Evolutionary conservation across 768 basidiomycete species (phyloP).

Genomic region (Agaricus blazei): DNA sequence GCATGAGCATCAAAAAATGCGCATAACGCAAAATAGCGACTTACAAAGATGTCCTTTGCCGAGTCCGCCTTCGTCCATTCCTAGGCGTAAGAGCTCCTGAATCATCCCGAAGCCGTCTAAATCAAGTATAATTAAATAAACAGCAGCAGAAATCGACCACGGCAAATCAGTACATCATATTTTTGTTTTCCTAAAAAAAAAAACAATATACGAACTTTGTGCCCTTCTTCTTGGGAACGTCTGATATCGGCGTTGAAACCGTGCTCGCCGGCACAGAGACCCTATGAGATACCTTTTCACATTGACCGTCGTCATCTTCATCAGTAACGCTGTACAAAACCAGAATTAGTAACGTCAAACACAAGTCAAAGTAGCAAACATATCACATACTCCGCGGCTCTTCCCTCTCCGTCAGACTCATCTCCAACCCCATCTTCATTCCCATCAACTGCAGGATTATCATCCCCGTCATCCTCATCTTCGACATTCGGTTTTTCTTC

Average conservation of each 20-base stretch:
- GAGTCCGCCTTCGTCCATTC: conserved; percentile 7
- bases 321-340: conserved; percentile 4
- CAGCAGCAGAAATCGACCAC: neutral
- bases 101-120: neutral
- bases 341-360: neutral
- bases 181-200: neutral
- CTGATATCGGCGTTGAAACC: neutral
- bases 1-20: neutral
- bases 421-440: neutral
- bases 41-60: neutral
- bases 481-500: neutral
- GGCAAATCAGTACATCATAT: neutral
- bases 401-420: neutral
- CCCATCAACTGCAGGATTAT: neutral
- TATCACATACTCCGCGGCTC: neutral
- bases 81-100: conserved; percentile 1
- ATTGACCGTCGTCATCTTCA: neutral
- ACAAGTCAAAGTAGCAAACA: neutral
- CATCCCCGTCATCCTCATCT: neutral
- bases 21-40: neutral
- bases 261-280: neutral
- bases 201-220: conserved; percentile 5
- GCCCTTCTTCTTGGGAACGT: conserved; percentile 4
- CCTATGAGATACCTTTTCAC: no score
- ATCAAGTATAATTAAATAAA: neutral